Conservation (phyloP, 441 rosid species). For the Viola pubescens region DNA sequence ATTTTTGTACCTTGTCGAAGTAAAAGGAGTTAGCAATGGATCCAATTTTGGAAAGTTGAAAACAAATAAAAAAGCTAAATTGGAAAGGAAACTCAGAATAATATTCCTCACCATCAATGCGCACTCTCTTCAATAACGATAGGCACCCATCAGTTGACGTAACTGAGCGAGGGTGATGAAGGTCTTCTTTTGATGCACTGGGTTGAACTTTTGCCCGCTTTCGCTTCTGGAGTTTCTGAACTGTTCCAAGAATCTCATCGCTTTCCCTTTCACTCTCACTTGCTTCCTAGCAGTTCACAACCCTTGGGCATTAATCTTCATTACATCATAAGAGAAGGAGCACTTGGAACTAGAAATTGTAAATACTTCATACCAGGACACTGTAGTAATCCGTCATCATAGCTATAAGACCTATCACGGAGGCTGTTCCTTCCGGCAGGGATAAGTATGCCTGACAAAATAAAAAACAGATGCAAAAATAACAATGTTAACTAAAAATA, state of each 20-base stretch:
- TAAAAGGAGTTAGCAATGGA: too few relatives aligned
- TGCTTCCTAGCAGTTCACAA: slow-evolving; percentile 45
- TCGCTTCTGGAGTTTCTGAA: slow-evolving; percentile 45
- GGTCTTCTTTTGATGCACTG: slow-evolving; percentile 41
- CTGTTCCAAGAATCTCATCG: slow-evolving; percentile 35
- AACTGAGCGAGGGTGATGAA: slow-evolving; percentile 27
- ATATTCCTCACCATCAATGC: slow-evolving; percentile 41
- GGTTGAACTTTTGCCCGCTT: slow-evolving; percentile 43
- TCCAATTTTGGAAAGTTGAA: too few relatives aligned
- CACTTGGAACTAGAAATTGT: too few relatives aligned
- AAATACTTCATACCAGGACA: slow-evolving; percentile 48
- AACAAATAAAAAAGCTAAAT: neutral
- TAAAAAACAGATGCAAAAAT: neutral
- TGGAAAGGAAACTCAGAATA: slow-evolving; percentile 6
- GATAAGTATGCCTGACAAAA: slow-evolving; percentile 83
- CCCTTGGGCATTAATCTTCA: neutral
- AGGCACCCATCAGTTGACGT: slow-evolving; percentile 62
- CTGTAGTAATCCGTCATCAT: slow-evolving; percentile 98
- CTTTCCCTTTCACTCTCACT: slow-evolving; percentile 73
- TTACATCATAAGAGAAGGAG: too few relatives aligned
- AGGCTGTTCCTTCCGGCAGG: slow-evolving; percentile 87
- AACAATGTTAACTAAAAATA: neutral
- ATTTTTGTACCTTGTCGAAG: too few relatives aligned
- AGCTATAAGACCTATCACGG: slow-evolving; percentile 89
- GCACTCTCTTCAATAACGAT: slow-evolving; percentile 57